Percentiles rank a stretch among this genome's conserved stretches.
Conservation (phyloP, 2,329 filamentous ascomycete species). For the Cyclaneusma minus region DNA sequence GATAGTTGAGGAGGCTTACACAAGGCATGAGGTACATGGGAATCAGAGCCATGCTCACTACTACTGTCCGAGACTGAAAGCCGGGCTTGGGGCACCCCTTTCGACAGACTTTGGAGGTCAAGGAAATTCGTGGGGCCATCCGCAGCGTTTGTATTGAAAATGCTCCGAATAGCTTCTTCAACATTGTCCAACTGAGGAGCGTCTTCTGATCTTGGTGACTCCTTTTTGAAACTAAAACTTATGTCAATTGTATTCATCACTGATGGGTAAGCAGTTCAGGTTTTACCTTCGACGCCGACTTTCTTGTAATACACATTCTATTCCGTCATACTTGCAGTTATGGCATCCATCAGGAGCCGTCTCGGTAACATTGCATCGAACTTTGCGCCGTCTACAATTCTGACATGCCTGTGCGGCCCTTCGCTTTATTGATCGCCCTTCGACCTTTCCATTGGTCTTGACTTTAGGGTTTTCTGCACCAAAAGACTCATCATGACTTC, state of each 20-base stretch:
- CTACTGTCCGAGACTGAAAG: slow-evolving; percentile 21
- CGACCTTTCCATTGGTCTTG: too few relatives aligned
- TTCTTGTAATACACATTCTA: slow-evolving; percentile 63
- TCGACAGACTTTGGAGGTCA: too few relatives aligned
- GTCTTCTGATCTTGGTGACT: too few relatives aligned
- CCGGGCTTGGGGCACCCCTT: slow-evolving; percentile 16
- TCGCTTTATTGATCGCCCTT: slow-evolving; percentile 38
- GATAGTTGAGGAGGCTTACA: too few relatives aligned
- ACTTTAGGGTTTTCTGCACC: too few relatives aligned
- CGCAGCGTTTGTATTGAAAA: slow-evolving; percentile 19
- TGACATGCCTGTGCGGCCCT: slow-evolving; percentile 85
- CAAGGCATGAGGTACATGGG: slow-evolving; percentile 16
- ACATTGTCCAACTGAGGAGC: slow-evolving; percentile 1
- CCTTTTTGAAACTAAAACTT: too few relatives aligned
- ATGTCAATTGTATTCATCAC: too few relatives aligned
- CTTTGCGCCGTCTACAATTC: slow-evolving; percentile 76
- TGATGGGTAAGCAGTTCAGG: slow-evolving; percentile 19
- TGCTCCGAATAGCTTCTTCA: not conserved
- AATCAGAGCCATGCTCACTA: too few relatives aligned
- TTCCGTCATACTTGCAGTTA: too few relatives aligned
- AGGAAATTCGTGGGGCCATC: too few relatives aligned
- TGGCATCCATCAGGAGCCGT: slow-evolving; percentile 75
- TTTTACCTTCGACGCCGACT: slow-evolving; percentile 78
- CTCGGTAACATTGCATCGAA: slow-evolving; percentile 86
- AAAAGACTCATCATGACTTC: too few relatives aligned